Percentiles rank a stretch among this genome's conserved stretches.
These are phyloP conservation scores for Podosphaera xanthii DNA, from an alignment of 2,329 filamentous ascomycete genomes.

Conservation along the genomic window DNA sequence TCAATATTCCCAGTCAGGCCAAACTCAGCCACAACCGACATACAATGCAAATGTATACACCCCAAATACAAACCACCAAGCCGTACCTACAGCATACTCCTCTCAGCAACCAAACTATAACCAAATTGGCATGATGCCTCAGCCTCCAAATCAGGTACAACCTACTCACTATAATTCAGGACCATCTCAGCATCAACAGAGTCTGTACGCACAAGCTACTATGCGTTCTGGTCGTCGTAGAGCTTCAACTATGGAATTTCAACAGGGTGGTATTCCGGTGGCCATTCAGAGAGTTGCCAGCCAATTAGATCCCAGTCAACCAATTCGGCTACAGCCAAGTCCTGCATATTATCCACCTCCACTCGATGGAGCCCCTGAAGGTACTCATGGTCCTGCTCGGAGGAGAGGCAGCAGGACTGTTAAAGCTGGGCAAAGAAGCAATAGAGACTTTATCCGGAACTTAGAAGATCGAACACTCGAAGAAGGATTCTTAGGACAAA, in stretches of 20 bases:
- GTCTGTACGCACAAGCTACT: slow-evolving; percentile 50
- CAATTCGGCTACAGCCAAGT: slow-evolving; percentile 82
- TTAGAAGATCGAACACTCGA: slow-evolving; percentile 86
- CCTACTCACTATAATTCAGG: slow-evolving; percentile 35
- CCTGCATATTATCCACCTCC: slow-evolving; percentile 94
- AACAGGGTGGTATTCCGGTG: slow-evolving; percentile 76
- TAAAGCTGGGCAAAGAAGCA: slow-evolving; percentile 29
- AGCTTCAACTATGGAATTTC: slow-evolving; percentile 89
- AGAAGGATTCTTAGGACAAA: slow-evolving; percentile 63
- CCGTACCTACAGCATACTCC: slow-evolving; percentile 57
- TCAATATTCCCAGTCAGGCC: slow-evolving; percentile 24
- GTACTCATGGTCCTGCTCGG: slow-evolving; percentile 34
- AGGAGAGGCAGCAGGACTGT: slow-evolving; percentile 55
- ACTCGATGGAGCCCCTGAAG: slow-evolving; percentile 53
- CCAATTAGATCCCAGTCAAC: slow-evolving; percentile 82
- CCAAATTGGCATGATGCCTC: slow-evolving; percentile 45
- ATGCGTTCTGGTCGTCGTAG: slow-evolving; percentile 63
- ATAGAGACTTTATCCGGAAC: slow-evolving; percentile 82
- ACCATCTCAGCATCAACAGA: slow-evolving; percentile 32
- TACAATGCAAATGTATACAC: slow-evolving; percentile 72
- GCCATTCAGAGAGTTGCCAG: slow-evolving; percentile 88
- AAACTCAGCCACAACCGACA: slow-evolving; percentile 30
- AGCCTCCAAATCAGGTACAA: slow-evolving; percentile 40
- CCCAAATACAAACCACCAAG: slow-evolving; percentile 27
- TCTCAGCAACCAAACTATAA: slow-evolving; percentile 44